Base-by-base conservation (phyloP, 352 stramenopile genomes). In the Phytophthora europaea region DNA sequence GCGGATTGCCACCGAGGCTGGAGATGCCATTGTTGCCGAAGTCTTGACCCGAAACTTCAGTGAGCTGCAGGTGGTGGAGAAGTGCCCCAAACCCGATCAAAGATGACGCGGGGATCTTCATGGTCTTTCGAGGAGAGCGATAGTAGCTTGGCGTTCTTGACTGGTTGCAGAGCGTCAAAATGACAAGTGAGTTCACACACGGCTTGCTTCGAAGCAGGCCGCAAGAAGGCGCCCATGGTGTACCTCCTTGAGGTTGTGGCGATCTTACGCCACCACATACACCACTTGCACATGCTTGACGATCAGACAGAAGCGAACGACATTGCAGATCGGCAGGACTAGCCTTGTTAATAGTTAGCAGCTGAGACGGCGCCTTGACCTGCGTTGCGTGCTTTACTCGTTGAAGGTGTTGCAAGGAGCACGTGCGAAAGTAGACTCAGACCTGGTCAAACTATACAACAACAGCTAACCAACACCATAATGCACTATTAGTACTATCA, bases 121-220 rank as follows among this genome's bases (percentile, higher is more conserved):
- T 82, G 43, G 22, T 72, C 16, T 36, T 68, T 45, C 22, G 61
- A 65, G 60, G 48, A 12, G 51, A 48, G 28, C 31, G 65, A 48
- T 22, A 13, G 40, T 34, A 28, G 34, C 23, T 43, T 66, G 36
- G 18, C 34, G 53, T 56, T 56, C 48, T 72, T 75, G 65, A 43
- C 34, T 72, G 31, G 12, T 50, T 31, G n/a, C 28, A 52, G 65
- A 43, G 48, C 33, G 57, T 73, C 70, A 33, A 79, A 81, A 74
- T 73, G 70, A 71, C 61, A 81, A 81, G 71, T 81, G 75, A 79
- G 57, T 13, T 40, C 65, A 23, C 9, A 47, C n/a, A 64, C 5
- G 18, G n/a, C 33, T 28, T 59, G 53, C 31, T 26, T 59, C 26
- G 8, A 45, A 16, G 53, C 47, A 53, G 43, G 43, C 43, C 20